Evolutionary conservation across 2,329 filamentous ascomycete species (phyloP), one percentile per base, ranked within the genome.

Genomic region (Fusarium stilboides): DNA sequence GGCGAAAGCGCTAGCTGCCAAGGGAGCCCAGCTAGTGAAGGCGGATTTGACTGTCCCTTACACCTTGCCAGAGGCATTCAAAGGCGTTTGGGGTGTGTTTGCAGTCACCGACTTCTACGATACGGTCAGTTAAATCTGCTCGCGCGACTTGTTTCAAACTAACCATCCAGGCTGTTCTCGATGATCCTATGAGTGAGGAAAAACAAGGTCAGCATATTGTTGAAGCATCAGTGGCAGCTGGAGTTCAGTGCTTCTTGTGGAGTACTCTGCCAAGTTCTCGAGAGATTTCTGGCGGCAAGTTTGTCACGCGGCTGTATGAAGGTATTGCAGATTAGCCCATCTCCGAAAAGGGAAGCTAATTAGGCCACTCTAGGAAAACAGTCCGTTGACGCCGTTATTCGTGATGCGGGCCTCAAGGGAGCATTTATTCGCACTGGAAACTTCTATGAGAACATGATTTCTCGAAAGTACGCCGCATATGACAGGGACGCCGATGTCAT

Each of bases 71-170:
- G 20, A 37, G 8, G 62, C 62, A 3, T 65, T 65, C 6, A 43
- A 65, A 26, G 33, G 43, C 15, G 43, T 58, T 20, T 65, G 62
- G 62, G 58, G 62, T 15, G 42, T 63, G 12, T 65, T 65, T 55
- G 62, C 62, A 6, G 58, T 65, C 43, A 65, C 62, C 8, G 62
- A 65, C 44, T 65, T 65, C 20, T 65, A 65, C 34, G 62, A 65
- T 40, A 65, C 62, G n/a, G 62, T 63, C 2, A 9, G 58, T 58
- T 43, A 9, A 20, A 39, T n/a, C 14, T 3, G 8, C 3, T 15
- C 12, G 10, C 7, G 14, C 28, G 15, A 15, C 10, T 10, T 10
- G 8, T 2, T 26, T 28, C 8, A 5, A 6, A n/a, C 14, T 57
- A 17, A 49, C 42, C 20, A 10, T n/a, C 22, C 8, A 65, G 62